phyloP scores from a whole-genome alignment of 2,329 filamentous ascomycete species.

The Blumeria graminis region DNA sequence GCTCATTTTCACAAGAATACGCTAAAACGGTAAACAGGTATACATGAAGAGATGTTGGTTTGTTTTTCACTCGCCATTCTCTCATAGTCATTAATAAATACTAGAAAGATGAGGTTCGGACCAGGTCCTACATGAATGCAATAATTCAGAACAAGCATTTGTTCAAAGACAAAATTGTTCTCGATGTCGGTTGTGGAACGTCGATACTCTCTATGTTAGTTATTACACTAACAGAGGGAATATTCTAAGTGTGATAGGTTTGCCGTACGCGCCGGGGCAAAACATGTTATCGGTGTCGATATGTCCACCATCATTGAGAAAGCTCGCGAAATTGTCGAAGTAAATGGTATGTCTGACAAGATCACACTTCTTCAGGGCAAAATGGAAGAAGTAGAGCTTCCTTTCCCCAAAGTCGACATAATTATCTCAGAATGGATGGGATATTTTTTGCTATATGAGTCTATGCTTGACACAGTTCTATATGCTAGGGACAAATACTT shows the following conservation, averaged over 20 bases:
- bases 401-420: slow-evolving; percentile 90
- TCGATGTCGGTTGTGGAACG: slow-evolving; percentile 93
- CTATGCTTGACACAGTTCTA: slow-evolving; percentile 94
- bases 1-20: slow-evolving; percentile 3
- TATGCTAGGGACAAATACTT: slow-evolving; percentile 91
- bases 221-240: slow-evolving; percentile 6
- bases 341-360: slow-evolving; percentile 82
- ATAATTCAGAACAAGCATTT: slow-evolving; percentile 93
- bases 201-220: slow-evolving; percentile 92
- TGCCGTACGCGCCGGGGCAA: slow-evolving; percentile 82
- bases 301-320: slow-evolving; percentile 99
- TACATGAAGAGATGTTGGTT: slow-evolving; percentile 96
- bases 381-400: slow-evolving; percentile 94
- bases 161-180: slow-evolving; percentile 78
- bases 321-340: slow-evolving; percentile 78
- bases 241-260: slow-evolving; percentile 37
- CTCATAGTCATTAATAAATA: slow-evolving; percentile 5
- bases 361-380: slow-evolving; percentile 96
- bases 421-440: slow-evolving; percentile 99
- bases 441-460: slow-evolving; percentile 96
- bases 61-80: slow-evolving; percentile 19
- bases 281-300: slow-evolving; percentile 96
- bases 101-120: slow-evolving; percentile 96
- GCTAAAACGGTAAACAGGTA: slow-evolving; percentile 28
- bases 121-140: slow-evolving; percentile 84